A percentile compares a stretch with the other conserved stretches of the same genome.
Evolutionary conservation across 305 asterid genomes (phyloP).

Genomic region (Coffea humblotiana): DNA sequence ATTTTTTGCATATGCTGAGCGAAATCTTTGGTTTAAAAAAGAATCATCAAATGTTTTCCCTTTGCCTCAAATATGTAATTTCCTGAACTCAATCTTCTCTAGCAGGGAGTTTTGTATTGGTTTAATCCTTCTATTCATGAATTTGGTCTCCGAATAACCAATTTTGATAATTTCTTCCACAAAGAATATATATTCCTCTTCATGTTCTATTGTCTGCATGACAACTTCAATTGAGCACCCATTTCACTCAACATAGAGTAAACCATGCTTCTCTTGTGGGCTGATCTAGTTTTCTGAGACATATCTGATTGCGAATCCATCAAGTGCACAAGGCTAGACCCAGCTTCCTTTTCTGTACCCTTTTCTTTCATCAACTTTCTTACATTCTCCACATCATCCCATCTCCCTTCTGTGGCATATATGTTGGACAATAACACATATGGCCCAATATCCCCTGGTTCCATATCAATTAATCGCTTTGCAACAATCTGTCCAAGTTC

Average conservation of each 20-base stretch:
- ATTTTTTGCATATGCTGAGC: background rate
- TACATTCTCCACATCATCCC: slow-evolving; percentile 37
- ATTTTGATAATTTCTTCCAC: background rate
- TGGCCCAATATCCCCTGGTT: slow-evolving; percentile 37
- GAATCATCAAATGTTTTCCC: background rate
- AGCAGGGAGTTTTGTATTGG: background rate
- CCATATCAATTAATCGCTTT: slow-evolving; percentile 28
- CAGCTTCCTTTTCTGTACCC: slow-evolving; percentile 24
- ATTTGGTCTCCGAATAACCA: background rate
- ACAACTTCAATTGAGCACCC: slow-evolving; percentile 28
- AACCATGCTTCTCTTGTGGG: slow-evolving; percentile 32
- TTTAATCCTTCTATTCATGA: background rate
- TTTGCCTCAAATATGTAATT: background rate
- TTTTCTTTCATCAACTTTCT: slow-evolving; percentile 32
- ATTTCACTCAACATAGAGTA: slow-evolving; percentile 37
- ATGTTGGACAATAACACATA: slow-evolving; percentile 38
- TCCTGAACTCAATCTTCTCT: background rate
- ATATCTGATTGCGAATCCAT: slow-evolving; percentile 10
- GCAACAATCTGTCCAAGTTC: slow-evolving; percentile 40
- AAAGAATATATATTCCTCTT: background rate
- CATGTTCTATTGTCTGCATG: slow-evolving; percentile 5
- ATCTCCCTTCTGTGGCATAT: slow-evolving; percentile 36
- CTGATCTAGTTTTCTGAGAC: slow-evolving; percentile 11
- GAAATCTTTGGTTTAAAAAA: background rate
- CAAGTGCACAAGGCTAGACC: slow-evolving; percentile 26